Evolutionary conservation across 305 asterid genomes (phyloP).

Genomic region (Fraxinus sp.): DNA sequence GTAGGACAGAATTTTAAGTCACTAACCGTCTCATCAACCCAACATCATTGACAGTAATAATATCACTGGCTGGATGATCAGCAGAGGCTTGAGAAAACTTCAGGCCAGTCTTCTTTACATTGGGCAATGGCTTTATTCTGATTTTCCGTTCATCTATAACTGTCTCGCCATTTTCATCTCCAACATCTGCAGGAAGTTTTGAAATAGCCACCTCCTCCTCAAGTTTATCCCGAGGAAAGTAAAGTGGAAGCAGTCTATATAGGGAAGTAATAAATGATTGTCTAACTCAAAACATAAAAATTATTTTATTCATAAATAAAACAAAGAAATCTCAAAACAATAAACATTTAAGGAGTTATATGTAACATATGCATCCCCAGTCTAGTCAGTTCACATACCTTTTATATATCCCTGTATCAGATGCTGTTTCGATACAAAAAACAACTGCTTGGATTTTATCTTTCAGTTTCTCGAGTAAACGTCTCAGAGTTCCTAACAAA

Average conservation of each 20-base stretch:
- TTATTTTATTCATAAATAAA: neutral
- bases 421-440: constrained; percentile 69
- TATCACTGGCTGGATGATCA: constrained; percentile 58
- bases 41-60: constrained; percentile 11
- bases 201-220: constrained; percentile 76
- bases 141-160: constrained; percentile 80
- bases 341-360: neutral
- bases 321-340: neutral
- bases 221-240: constrained; percentile 80
- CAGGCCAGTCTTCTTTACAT: constrained; percentile 51
- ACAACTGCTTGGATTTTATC: constrained; percentile 70
- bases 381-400: constrained; percentile 40
- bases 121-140: constrained; percentile 80
- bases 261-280: neutral
- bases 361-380: constrained; percentile 4
- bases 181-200: constrained; percentile 94
- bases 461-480: constrained; percentile 90
- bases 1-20: neutral
- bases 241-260: constrained; percentile 84
- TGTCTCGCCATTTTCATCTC: constrained; percentile 96
- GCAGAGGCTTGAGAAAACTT: constrained; percentile 42
- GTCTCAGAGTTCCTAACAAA: constrained; percentile 77
- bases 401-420: constrained; percentile 93
- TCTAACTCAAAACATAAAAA: neutral
- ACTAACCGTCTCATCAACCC: constrained; percentile 71